Conservation (phyloP, 1,139 yeast genomes). For the Diutina pseudorugosa region DNA sequence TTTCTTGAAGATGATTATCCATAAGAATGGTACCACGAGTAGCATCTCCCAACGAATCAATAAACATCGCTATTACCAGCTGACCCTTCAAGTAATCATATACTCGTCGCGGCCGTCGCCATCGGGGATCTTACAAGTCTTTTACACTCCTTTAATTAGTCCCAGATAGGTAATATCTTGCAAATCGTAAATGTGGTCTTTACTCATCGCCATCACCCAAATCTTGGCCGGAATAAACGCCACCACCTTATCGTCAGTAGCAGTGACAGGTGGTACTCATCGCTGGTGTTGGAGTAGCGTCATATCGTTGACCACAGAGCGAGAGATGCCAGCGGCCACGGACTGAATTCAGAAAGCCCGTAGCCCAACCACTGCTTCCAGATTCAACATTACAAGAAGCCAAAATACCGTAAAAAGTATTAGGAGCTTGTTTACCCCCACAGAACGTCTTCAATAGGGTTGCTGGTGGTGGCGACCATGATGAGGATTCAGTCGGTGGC, state of each 20-base stretch:
- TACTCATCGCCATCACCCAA: slow-evolving; percentile 44
- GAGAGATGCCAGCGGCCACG: slow-evolving; percentile 9
- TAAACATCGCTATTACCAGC: slow-evolving; percentile 69
- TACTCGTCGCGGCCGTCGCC: slow-evolving; percentile 39
- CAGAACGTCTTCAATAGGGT: slow-evolving; percentile 3
- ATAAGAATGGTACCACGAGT: slow-evolving; percentile 54
- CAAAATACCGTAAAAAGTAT: slow-evolving; percentile 46
- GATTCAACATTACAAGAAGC: slow-evolving; percentile 48
- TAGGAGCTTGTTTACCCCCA: slow-evolving; percentile 39
- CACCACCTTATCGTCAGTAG: slow-evolving; percentile 29
- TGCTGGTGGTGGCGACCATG: slow-evolving; percentile 32
- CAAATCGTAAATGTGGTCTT: slow-evolving; percentile 39
- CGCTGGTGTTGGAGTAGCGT: slow-evolving; percentile 18
- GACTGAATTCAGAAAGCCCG: slow-evolving; percentile 48
- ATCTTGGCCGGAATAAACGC: slow-evolving; percentile 49
- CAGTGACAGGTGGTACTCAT: slow-evolving; percentile 5
- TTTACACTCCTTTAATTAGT: slow-evolving; percentile 38
- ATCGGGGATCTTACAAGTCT: slow-evolving; percentile 42
- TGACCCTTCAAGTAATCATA: slow-evolving; percentile 35
- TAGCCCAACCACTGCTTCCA: slow-evolving; percentile 45
- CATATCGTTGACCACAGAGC: slow-evolving; percentile 42
- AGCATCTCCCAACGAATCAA: slow-evolving; percentile 72
- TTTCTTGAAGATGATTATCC: not conserved
- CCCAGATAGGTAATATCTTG: slow-evolving; percentile 49
- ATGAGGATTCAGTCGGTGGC: slow-evolving; percentile 47